A percentile compares a stretch with the other conserved stretches of the same genome.
Conservation (phyloP, 2,329 filamentous ascomycete genomes). For the Trichophyton verrucosum region DNA sequence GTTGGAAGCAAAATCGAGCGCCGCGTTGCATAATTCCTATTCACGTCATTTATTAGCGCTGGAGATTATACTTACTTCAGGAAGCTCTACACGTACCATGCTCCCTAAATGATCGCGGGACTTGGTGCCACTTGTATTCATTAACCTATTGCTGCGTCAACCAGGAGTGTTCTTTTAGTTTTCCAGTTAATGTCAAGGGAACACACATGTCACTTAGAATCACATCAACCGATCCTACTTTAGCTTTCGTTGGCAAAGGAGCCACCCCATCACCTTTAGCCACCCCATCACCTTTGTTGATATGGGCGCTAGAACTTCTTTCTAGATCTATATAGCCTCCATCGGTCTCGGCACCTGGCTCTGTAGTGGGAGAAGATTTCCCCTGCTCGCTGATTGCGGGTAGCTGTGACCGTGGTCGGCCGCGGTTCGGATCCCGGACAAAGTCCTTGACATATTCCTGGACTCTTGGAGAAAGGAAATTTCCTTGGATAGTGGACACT, state of each 20-base stretch:
- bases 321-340: constrained; percentile 18
- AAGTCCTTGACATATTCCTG: constrained; percentile 65
- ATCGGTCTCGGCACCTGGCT: neutral
- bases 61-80: neutral
- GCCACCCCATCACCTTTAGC: constrained; percentile 15
- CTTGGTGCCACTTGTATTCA: constrained; percentile 86
- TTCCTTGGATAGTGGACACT: constrained; percentile 88
- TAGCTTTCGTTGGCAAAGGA: constrained; percentile 24
- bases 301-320: constrained; percentile 18
- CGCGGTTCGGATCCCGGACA: constrained; percentile 52
- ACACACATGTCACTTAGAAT: constrained; percentile 98
- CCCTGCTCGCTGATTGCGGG: constrained; percentile 9
- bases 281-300: constrained; percentile 16
- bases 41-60: constrained; percentile 6
- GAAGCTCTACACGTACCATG: constrained; percentile 52
- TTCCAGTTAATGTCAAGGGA: constrained; percentile 45
- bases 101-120: constrained; percentile 86
- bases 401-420: constrained; percentile 34
- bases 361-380: constrained; percentile 9
- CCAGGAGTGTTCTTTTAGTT: neutral
- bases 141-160: constrained; percentile 60
- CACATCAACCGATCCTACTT: constrained; percentile 53
- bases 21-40: constrained; percentile 80
- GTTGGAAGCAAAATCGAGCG: constrained; percentile 72
- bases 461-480: constrained; percentile 69